Conservation (phyloP, 2,329 filamentous ascomycete species). For the Colletotrichum sp. region DNA sequence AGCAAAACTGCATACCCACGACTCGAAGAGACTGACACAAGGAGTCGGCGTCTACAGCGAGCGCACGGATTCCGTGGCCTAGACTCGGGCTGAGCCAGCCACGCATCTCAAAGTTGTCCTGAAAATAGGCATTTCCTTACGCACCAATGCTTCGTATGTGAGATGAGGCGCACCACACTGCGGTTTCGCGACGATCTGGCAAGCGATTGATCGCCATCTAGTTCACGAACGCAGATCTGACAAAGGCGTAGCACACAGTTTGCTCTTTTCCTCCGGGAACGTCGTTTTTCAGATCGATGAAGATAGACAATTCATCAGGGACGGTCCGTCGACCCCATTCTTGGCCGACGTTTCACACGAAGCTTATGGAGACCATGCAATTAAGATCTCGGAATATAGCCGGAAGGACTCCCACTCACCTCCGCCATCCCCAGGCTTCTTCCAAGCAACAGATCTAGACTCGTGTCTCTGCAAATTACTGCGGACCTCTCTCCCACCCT, state of each 20-base stretch:
- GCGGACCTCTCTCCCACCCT: background rate
- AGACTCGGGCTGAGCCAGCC: background rate
- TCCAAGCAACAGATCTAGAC: background rate
- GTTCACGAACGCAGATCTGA: background rate
- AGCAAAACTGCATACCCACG: background rate
- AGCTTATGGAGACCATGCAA: background rate
- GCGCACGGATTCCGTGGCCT: background rate
- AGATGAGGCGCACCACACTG: background rate
- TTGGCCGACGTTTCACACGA: background rate
- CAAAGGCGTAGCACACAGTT: background rate
- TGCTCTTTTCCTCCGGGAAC: background rate
- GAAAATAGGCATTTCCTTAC: background rate
- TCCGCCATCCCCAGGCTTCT: background rate
- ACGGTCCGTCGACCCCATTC: background rate
- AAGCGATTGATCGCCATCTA: background rate
- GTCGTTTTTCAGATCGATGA: background rate
- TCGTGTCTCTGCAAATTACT: background rate
- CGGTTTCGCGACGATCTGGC: background rate
- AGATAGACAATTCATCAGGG: background rate
- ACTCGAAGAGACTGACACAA: background rate
- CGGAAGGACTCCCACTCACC: background rate
- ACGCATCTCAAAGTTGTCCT: background rate
- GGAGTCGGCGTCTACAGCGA: background rate
- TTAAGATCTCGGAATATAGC: background rate
- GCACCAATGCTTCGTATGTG: background rate